phyloP scores from a whole-genome alignment of 2,329 filamentous ascomycete species.

The Parastagonospora nodorum region DNA sequence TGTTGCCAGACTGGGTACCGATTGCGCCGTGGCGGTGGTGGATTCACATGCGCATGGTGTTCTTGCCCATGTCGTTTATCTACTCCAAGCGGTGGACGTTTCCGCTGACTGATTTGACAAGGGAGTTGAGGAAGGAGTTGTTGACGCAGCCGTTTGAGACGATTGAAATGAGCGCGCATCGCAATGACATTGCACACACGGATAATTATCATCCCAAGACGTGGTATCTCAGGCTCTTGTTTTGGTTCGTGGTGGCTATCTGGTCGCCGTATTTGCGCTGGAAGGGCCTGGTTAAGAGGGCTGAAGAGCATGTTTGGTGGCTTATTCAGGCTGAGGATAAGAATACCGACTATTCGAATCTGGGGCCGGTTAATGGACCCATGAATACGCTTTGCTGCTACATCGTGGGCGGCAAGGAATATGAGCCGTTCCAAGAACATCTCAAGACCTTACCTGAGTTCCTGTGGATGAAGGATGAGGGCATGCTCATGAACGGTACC shows the following conservation, averaged over 20 bases:
- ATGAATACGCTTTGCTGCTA: conserved; percentile 92
- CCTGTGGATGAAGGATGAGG: conserved; percentile 89
- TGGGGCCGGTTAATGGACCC: conserved; percentile 87
- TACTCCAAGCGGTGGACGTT: conserved; percentile 83
- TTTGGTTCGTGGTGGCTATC: conserved; percentile 77
- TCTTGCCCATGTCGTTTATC: conserved; percentile 86
- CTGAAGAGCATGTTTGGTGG: conserved; percentile 81
- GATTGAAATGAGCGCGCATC: conserved; percentile 77
- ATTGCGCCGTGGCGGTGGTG: conserved; percentile 94
- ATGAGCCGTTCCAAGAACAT: conserved; percentile 73
- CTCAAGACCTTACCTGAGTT: conserved; percentile 83
- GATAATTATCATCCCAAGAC: conserved; percentile 96
- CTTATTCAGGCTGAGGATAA: conserved; percentile 89
- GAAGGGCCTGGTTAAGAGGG: conserved; percentile 67
- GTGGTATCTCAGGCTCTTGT: conserved; percentile 77
- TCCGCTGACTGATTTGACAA: conserved; percentile 74
- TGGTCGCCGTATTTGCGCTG: conserved; percentile 80
- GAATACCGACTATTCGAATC: conserved; percentile 84
- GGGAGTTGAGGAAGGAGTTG: conserved; percentile 76
- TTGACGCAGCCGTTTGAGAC: conserved; percentile 78
- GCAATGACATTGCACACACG: conserved; percentile 76
- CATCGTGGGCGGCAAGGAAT: conserved; percentile 78
- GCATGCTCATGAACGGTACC: conserved; percentile 93
- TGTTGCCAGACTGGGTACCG: conserved; percentile 88
- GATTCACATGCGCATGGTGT: conserved; percentile 98